Conservation (phyloP, 495 filamentous ascomycete species). For the Trichoderma erinaceum region DNA sequence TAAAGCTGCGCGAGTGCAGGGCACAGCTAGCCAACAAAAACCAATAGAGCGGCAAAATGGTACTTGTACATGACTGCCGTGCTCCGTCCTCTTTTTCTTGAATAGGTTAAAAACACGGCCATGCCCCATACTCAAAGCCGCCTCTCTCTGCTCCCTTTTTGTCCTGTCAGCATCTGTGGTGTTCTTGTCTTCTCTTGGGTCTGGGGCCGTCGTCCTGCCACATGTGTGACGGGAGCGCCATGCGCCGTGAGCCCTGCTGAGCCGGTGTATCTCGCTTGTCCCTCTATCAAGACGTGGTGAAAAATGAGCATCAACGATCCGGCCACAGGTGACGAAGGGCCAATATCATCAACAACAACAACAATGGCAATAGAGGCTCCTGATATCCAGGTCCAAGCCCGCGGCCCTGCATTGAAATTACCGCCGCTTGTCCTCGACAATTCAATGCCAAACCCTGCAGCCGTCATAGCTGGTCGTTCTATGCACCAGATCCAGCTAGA, state of each 20-base stretch:
- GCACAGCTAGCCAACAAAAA: constrained; percentile 13
- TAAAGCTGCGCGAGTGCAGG: constrained; percentile 10
- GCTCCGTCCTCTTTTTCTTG: constrained; percentile 8
- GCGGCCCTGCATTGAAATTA: neutral
- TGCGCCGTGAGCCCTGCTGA: constrained; percentile 13
- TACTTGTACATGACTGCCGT: constrained; percentile 3
- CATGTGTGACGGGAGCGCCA: constrained; percentile 8
- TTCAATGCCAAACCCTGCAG: neutral
- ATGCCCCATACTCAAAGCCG: neutral
- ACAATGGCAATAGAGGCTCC: constrained; percentile 6
- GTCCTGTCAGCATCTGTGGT: constrained; percentile 7
- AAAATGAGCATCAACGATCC: constrained; percentile 7
- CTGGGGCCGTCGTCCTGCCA: constrained; percentile 11
- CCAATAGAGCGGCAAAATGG: constrained; percentile 12
- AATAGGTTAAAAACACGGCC: constrained; percentile 13
- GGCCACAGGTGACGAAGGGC: neutral
- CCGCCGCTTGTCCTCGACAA: constrained; percentile 9
- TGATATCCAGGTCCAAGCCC: neutral
- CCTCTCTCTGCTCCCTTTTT: neutral
- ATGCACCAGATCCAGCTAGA: constrained; percentile 11
- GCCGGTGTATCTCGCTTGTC: neutral
- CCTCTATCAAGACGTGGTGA: neutral
- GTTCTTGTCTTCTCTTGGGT: neutral
- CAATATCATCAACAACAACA: neutral
- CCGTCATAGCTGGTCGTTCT: neutral